These are phyloP conservation scores for Carex arenaria DNA, from an alignment of 202 grass and related monocot species.

Conservation along the genomic window DNA sequence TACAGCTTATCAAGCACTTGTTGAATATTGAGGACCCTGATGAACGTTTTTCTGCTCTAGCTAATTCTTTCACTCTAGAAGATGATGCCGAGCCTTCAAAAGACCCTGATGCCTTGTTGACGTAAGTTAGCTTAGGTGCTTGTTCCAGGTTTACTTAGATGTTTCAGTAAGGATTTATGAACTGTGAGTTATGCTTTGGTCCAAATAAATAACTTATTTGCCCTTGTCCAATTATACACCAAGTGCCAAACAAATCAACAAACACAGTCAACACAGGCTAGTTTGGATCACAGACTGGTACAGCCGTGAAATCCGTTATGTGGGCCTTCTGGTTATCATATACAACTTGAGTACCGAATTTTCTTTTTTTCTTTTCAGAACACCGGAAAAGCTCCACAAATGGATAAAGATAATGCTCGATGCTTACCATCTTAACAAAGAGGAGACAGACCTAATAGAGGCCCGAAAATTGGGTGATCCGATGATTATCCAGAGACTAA, in stretches of 20 bases:
- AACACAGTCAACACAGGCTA: slow-evolving; percentile 1
- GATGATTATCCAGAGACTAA: slow-evolving; percentile 61
- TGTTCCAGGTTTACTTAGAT: background rate
- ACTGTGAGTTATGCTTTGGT: background rate
- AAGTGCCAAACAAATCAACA: background rate
- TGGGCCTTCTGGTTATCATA: background rate
- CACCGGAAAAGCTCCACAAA: slow-evolving; percentile 82
- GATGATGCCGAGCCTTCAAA: slow-evolving; percentile 51
- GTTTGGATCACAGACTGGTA: background rate
- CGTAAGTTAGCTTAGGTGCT: slow-evolving; percentile 48
- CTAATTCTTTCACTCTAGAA: slow-evolving; percentile 69
- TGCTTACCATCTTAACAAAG: slow-evolving; percentile 47
- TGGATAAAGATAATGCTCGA: slow-evolving; percentile 86
- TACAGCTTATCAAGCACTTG: slow-evolving; percentile 84
- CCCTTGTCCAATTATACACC: background rate
- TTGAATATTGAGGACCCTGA: slow-evolving; percentile 94
- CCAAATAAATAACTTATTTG: background rate
- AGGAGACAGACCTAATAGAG: slow-evolving; percentile 44
- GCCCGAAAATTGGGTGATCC: slow-evolving; percentile 76
- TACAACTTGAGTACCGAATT: background rate
- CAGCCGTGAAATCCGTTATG: background rate
- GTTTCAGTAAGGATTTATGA: background rate
- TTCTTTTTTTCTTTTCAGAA: slow-evolving; percentile 38
- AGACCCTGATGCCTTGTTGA: slow-evolving; percentile 57
- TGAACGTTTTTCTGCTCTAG: slow-evolving; percentile 61